Percentiles rank a stretch among this genome's conserved stretches.
These are phyloP conservation scores for Colletotrichum tabaci DNA, from an alignment of 2,329 filamentous ascomycete genomes.

Conservation along the genomic window DNA sequence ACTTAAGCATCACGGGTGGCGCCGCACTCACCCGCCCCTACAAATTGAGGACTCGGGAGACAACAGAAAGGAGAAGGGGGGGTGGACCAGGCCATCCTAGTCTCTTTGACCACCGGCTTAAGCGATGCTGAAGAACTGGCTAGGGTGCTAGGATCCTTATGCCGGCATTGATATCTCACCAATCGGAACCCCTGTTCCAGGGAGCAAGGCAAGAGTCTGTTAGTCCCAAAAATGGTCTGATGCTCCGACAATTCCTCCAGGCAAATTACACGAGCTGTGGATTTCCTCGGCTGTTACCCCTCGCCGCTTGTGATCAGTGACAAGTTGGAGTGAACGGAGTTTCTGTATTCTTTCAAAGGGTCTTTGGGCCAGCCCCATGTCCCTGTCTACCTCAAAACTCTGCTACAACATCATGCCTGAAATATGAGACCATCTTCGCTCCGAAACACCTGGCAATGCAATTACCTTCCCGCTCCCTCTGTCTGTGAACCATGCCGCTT, in stretches of 20 bases:
- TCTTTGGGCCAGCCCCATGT: neutral
- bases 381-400: neutral
- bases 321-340: too few species aligned
- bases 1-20: constrained; percentile 13
- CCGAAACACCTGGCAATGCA: constrained; percentile 1
- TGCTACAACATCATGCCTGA: neutral
- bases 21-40: neutral
- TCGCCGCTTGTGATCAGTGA: neutral
- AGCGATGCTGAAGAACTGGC: neutral
- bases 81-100: neutral
- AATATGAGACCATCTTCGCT: constrained; percentile 4
- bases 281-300: too few species aligned
- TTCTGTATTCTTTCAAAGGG: neutral
- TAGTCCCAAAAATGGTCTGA: neutral
- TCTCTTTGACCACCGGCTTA: neutral
- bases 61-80: neutral
- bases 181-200: neutral
- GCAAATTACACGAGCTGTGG: neutral
- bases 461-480: neutral
- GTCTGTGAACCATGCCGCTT: neutral
- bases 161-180: neutral
- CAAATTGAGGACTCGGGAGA: neutral
- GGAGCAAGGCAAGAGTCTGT: too few species aligned
- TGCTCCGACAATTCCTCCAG: neutral
- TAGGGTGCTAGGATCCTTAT: neutral